Evolutionary conservation across 306 rosid genomes (phyloP).

Genomic region (Albizia julibrissin): DNA sequence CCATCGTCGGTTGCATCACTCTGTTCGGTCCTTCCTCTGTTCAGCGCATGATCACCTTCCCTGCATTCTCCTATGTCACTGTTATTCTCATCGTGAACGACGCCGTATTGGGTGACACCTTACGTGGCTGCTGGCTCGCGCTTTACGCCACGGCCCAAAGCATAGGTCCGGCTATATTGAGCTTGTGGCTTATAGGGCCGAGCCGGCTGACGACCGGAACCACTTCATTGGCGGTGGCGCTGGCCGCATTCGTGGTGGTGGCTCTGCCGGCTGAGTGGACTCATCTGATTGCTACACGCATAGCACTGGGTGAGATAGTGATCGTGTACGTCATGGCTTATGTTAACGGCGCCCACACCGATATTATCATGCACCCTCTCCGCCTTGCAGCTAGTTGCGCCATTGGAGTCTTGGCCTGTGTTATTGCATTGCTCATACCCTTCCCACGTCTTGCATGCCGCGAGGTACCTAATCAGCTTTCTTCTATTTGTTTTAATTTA

Average conservation of each 20-base stretch:
- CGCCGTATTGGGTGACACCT: constrained; percentile 57
- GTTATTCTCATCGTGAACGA: constrained; percentile 51
- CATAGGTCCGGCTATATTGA: constrained; percentile 51
- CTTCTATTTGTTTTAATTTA: not conserved
- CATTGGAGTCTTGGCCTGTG: constrained; percentile 62
- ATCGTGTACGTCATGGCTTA: constrained; percentile 54
- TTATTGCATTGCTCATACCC: constrained; percentile 64
- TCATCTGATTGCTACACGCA: constrained; percentile 53
- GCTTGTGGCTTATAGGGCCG: constrained; percentile 56
- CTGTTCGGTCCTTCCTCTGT: constrained; percentile 53
- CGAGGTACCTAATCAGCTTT: constrained; percentile 34
- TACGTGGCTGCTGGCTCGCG: constrained; percentile 50
- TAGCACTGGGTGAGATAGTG: constrained; percentile 65
- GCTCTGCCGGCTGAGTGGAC: constrained; percentile 52
- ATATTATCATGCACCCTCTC: constrained; percentile 63
- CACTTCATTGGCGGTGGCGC: constrained; percentile 50
- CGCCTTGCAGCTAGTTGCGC: constrained; percentile 62
- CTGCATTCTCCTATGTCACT: constrained; percentile 67
- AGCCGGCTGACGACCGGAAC: constrained; percentile 35
- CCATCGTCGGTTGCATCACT: constrained; percentile 51
- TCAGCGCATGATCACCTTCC: constrained; percentile 46
- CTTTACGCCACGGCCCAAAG: constrained; percentile 55
- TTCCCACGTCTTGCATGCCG: constrained; percentile 61
- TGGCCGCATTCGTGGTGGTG: constrained; percentile 60
- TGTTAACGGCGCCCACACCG: constrained; percentile 35